phyloP scores from a whole-genome alignment of 1,284 basidiomycete species.

The Apiotrichum domesticum region DNA sequence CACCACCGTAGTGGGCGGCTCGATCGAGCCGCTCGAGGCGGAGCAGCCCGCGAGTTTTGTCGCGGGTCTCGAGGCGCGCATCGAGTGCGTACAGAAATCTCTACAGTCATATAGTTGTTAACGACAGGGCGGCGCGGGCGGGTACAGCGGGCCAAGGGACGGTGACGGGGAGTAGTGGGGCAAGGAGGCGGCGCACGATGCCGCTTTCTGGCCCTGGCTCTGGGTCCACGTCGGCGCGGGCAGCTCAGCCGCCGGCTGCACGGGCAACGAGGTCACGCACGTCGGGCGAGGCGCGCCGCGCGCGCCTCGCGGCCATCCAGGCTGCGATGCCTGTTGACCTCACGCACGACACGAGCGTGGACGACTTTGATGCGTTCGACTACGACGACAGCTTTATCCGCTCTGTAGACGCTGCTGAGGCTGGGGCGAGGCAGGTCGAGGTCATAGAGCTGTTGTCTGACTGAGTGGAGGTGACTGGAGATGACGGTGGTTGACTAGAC shows the following conservation, averaged over 20 bases:
- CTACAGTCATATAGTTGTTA: conserved; percentile 19
- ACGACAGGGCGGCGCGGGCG: conserved; percentile 17
- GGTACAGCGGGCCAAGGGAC: neutral
- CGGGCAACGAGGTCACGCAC: neutral
- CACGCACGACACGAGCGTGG: neutral
- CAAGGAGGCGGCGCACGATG: neutral
- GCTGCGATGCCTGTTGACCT: conserved; percentile 1
- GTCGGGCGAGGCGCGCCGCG: conserved; percentile 5
- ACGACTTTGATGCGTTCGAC: conserved; percentile 5
- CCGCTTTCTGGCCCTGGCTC: neutral
- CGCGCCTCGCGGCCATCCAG: conserved; percentile 14
- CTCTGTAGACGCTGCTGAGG: conserved; percentile 21
- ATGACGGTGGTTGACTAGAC: neutral
- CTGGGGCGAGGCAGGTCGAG: neutral
- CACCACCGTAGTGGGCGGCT: conserved; percentile 31
- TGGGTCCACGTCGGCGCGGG: neutral
- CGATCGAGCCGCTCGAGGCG: conserved; percentile 34
- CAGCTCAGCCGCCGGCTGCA: no score
- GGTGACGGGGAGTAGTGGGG: no score
- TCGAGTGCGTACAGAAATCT: conserved; percentile 18
- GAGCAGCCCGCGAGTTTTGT: conserved; percentile 33
- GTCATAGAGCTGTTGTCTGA: neutral
- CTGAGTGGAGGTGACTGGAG: no score
- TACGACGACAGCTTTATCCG: conserved; percentile 23
- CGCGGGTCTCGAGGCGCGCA: conserved; percentile 16